Percentiles rank a stretch among this genome's conserved stretches.
Evolutionary conservation across 2,329 filamentous ascomycete species (phyloP).

Genomic region (Scopulariopsis brevicaulis): DNA sequence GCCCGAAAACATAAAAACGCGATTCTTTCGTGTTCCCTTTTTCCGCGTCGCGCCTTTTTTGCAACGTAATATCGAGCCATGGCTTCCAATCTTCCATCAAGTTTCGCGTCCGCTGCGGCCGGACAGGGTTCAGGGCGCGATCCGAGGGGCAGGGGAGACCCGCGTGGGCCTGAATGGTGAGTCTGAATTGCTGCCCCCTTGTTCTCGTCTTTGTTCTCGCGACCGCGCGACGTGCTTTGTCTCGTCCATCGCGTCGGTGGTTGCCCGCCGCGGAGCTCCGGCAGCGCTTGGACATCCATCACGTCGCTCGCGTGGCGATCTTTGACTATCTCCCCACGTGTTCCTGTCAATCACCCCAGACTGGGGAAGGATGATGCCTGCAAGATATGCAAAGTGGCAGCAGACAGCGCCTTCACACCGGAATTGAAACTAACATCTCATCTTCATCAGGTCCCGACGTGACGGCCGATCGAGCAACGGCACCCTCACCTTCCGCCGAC

Average conservation of each 20-base stretch:
- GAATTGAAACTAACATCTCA: slow-evolving; percentile 5
- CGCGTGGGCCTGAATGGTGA: slow-evolving; percentile 61
- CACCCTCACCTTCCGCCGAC: slow-evolving; percentile 52
- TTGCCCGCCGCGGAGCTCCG: not conserved
- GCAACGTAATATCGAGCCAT: slow-evolving; percentile 22
- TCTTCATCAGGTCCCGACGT: not conserved
- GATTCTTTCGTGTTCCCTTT: not conserved
- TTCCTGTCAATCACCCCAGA: not conserved
- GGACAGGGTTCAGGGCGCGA: slow-evolving; percentile 57
- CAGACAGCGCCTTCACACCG: not conserved
- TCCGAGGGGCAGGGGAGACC: slow-evolving; percentile 44
- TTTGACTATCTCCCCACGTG: not conserved
- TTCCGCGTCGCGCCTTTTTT: not conserved
- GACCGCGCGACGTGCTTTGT: not conserved
- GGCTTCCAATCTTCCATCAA: slow-evolving; percentile 69
- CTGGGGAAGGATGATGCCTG: not conserved
- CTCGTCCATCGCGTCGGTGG: not conserved
- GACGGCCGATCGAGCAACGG: slow-evolving; percentile 44
- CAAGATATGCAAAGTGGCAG: not conserved
- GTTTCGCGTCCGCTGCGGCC: slow-evolving; percentile 74
- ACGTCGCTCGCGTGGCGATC: too few species aligned
- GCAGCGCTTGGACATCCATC: too few species aligned
- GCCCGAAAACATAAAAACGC: not conserved
- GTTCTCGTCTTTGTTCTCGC: not conserved
- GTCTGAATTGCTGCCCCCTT: slow-evolving; percentile 18